Percentiles rank a stretch among this genome's conserved stretches.
These are phyloP conservation scores for Sordariomycetes sp. DNA, from an alignment of 2,329 filamentous ascomycete species.

Conservation along the genomic window DNA sequence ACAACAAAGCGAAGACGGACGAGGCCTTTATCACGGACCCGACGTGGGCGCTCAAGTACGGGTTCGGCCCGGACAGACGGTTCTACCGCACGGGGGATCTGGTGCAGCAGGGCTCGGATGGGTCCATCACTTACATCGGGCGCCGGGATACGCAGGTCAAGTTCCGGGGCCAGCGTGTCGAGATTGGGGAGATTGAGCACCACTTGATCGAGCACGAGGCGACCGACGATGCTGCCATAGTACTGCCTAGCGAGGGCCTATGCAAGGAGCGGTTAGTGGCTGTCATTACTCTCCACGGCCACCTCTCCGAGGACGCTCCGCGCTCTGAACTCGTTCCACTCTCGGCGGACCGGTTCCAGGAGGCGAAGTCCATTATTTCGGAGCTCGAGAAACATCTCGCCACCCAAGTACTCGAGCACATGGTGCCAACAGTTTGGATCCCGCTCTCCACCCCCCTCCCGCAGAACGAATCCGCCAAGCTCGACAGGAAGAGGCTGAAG, in stretches of 20 bases:
- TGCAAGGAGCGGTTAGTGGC: slow-evolving; percentile 6
- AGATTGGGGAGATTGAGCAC: slow-evolving; percentile 21
- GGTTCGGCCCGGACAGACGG: slow-evolving; percentile 8
- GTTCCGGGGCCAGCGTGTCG: slow-evolving; percentile 40
- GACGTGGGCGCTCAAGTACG: slow-evolving; percentile 29
- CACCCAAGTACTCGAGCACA: not conserved
- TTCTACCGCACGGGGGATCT: slow-evolving; percentile 35
- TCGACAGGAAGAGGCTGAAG: not conserved
- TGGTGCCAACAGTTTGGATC: slow-evolving; percentile 8
- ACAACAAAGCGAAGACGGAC: slow-evolving; percentile 10
- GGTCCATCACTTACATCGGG: slow-evolving; percentile 28
- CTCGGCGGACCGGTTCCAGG: slow-evolving; percentile 9
- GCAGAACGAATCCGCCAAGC: not conserved
- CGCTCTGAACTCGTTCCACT: slow-evolving; percentile 3
- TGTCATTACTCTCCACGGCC: not conserved
- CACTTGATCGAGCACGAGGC: slow-evolving; percentile 42
- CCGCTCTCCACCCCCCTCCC: slow-evolving; percentile 16
- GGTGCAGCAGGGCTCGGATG: slow-evolving; percentile 23
- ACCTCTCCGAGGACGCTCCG: slow-evolving; percentile 11
- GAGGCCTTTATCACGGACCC: slow-evolving; percentile 42
- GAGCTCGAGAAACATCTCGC: not conserved
- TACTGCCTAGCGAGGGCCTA: slow-evolving; percentile 15
- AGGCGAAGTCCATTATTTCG: slow-evolving; percentile 6
- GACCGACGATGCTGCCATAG: slow-evolving; percentile 32
- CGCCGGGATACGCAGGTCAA: slow-evolving; percentile 44